A percentile compares a stretch with the other conserved stretches of the same genome.
Conservation (phyloP, 129 eudicot species). For the Flaveria brownii region DNA sequence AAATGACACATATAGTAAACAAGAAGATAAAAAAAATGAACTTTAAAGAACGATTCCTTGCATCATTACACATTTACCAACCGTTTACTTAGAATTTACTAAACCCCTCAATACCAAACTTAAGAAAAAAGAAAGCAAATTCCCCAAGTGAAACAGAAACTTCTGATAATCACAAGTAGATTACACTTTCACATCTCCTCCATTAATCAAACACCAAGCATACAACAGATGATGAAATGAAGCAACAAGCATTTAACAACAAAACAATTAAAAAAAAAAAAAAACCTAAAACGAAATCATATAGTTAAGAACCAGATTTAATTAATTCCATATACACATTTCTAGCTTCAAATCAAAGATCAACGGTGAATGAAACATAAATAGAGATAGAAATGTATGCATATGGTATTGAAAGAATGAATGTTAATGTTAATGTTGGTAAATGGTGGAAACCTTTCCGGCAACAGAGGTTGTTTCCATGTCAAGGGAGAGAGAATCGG, state of each 20-base stretch:
- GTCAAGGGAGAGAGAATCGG: constrained; percentile 78
- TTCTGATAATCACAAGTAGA: constrained; percentile 29
- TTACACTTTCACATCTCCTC: constrained; percentile 14
- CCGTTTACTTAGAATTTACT: constrained; percentile 37
- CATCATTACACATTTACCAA: constrained; percentile 27
- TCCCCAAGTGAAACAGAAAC: constrained; percentile 25
- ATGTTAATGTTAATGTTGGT: neutral
- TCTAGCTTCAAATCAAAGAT: neutral
- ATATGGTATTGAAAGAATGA: neutral
- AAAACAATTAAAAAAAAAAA: constrained; percentile 30
- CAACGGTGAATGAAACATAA: too few relatives aligned
- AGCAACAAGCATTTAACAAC: neutral
- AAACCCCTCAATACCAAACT: constrained; percentile 37
- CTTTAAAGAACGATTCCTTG: constrained; percentile 3
- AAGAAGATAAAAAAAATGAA: constrained; percentile 17
- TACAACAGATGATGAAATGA: neutral
- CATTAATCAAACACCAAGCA: constrained; percentile 20
- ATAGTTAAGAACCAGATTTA: too few relatives aligned
- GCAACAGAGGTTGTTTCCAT: constrained; percentile 63
- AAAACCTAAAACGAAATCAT: constrained; percentile 32
- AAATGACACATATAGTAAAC: constrained; percentile 7
- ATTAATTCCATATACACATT: neutral
- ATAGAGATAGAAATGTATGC: too few relatives aligned
- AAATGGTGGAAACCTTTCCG: constrained; percentile 54
- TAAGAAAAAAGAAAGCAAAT: constrained; percentile 28